Evolutionary conservation across 2,329 filamentous ascomycete species (phyloP).

Genomic region (Botrytis sinoallii): DNA sequence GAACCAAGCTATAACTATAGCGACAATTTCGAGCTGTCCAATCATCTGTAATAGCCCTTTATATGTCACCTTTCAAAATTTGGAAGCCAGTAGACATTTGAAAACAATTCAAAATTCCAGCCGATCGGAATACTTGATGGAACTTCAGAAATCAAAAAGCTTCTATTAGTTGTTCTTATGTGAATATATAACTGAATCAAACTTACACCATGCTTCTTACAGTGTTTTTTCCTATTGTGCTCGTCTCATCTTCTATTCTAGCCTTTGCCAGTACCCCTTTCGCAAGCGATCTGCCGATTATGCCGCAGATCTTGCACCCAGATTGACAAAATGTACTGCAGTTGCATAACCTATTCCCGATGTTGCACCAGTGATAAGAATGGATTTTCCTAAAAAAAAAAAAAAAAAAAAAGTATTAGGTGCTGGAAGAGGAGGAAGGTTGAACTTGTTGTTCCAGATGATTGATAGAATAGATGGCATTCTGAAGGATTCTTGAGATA

Average conservation of each 20-base stretch:
- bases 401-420: conserved; percentile 24
- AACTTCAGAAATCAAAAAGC: neutral
- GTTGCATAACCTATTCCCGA: conserved; percentile 43
- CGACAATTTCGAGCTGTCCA: neutral
- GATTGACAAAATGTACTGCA: conserved; percentile 42
- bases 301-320: conserved; percentile 43
- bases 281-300: conserved; percentile 40
- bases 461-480: conserved; percentile 1
- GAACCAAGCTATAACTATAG: neutral
- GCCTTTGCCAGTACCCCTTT: conserved; percentile 42
- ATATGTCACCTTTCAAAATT: neutral
- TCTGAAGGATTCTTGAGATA: neutral
- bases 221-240: conserved; percentile 23
- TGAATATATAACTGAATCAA: conserved; percentile 7
- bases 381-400: conserved; percentile 32
- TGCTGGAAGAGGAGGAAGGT: conserved; percentile 30
- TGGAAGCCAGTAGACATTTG: neutral
- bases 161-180: neutral
- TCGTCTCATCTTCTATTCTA: conserved; percentile 37
- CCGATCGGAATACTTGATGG: neutral
- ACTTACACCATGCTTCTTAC: conserved; percentile 24
- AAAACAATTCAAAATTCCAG: neutral
- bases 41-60: neutral
- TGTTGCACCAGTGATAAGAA: conserved; percentile 45
- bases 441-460: conserved; percentile 32